Evolutionary conservation across 257 asterid species (phyloP), one percentile per base, ranked within the genome.

Genomic region (Gentiana dahurica): DNA sequence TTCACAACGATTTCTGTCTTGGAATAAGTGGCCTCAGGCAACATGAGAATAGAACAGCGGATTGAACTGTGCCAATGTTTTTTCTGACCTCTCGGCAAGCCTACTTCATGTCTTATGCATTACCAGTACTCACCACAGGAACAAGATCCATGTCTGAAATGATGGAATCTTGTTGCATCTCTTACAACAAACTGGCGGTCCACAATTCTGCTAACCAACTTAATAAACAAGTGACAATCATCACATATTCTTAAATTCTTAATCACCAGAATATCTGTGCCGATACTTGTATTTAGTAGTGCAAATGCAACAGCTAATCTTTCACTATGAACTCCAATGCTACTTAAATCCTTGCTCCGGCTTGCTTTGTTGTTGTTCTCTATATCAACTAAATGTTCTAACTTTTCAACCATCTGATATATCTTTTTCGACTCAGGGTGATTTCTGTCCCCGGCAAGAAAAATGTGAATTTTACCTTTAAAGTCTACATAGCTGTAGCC

Each of bases 51-150:
- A 24, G 24, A 24, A 24, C 24, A 24, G 24, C 24, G 24, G 24
- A 24, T 24, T 24, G 24, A 24, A 24, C 24, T 24, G 24, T 24
- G 24, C 24, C 24, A 24, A 24, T 24, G 49, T 5, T 49, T 36
- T n/a, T 36, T 4, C 15, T 36, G 0, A 61, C 51, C 57, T 38
- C 37, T 10, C 32, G 5, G 65, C 39, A 38, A 54, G 34, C 34
- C 35, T 61, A 34, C 13, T 43, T 49, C 33, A 45, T 34, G 7
- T 12, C 47, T 12, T 4, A 49, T 13, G 37, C 33, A 36, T 56
- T 81, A 81, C 96, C 98, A 91, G 64, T 81, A 91, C 60, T 91
- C 98, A 32, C 83, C 78, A 63, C 98, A 91, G 56, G 98, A 91
- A 75, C 98, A 91, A 51, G 75, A 53, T 35, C 97, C 98, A 1